Evolutionary conservation across 768 basidiomycete species (phyloP).

Genomic region (Leccinum ochraceum): DNA sequence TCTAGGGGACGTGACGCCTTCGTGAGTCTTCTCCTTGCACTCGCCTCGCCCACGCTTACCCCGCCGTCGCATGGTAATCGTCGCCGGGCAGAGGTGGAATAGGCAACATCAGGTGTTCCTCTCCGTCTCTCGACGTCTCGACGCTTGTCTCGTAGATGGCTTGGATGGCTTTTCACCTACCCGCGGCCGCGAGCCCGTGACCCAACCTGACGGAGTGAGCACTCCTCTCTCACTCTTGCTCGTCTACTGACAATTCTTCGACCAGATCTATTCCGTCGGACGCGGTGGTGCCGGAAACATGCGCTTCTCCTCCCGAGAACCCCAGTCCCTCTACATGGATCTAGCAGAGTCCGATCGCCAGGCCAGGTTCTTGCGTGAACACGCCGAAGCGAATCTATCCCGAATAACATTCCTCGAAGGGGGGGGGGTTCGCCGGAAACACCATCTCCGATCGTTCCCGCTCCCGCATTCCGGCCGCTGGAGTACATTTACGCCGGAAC

Average conservation of each 20-base stretch:
- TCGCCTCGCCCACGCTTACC: slow-evolving; percentile 9
- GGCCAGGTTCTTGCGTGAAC: slow-evolving; percentile 23
- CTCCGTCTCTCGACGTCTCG: slow-evolving; percentile 26
- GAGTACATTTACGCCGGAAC: too few relatives aligned
- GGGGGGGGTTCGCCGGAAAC: too few relatives aligned
- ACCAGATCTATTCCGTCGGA: slow-evolving; percentile 53
- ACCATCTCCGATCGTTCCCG: too few relatives aligned
- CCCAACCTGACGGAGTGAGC: slow-evolving; percentile 40
- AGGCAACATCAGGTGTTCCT: slow-evolving; percentile 64
- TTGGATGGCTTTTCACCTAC: slow-evolving; percentile 54
- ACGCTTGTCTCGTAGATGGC: slow-evolving; percentile 40
- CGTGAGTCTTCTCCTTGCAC: slow-evolving; percentile 38
- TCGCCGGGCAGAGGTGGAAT: slow-evolving; percentile 63
- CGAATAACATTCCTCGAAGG: too few relatives aligned
- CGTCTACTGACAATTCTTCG: background rate
- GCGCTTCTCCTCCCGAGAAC: slow-evolving; percentile 69
- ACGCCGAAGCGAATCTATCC: slow-evolving; percentile 23
- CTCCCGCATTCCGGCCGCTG: too few relatives aligned
- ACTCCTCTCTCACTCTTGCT: background rate
- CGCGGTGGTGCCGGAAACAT: slow-evolving; percentile 88
- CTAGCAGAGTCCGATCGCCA: slow-evolving; percentile 25
- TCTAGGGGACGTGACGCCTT: slow-evolving; percentile 62
- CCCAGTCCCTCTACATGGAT: slow-evolving; percentile 21
- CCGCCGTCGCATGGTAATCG: slow-evolving; percentile 39
- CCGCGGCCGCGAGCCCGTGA: slow-evolving; percentile 35